Evolutionary conservation across 139 green algal genomes (phyloP), one percentile per base, ranked within the genome.

Genomic region (Micromonas commoda): DNA sequence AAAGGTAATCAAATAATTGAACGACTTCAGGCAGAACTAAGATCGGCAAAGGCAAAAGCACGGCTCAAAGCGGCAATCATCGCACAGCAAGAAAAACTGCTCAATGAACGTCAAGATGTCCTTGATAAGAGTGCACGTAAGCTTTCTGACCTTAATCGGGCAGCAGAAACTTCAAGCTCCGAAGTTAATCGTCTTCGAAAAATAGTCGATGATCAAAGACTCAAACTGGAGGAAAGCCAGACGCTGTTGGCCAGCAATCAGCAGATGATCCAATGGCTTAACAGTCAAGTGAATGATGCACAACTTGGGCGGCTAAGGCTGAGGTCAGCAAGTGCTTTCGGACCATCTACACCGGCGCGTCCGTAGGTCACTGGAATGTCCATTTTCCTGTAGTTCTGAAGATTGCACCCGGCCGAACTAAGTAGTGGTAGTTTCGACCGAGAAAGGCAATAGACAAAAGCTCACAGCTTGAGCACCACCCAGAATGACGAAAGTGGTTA

Each of bases 241-340:
- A 35, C 72, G 80, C 86, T 94, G 84, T 83, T 93, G 80, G 76
- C 91, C 76, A 87, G 84, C 82, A 96, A 95, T 74, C 89, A 97
- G 81, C 87, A 96, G 80, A 96, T 97, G 91, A 96, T 97, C 32
- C 80, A 89, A 0, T 97, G 93, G 93, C 88, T 97, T 5, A 97
- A 97, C 83, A 86, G 88, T 39, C 92, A 93, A 82, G 87, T 95
- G 3, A 96, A 87, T 0, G 88, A 90, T 35, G 88, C 89, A 29
- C 86, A 92, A 83, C 78, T 94, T n/a, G n/a, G n/a, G n/a, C n/a
- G n/a, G n/a, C n/a, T n/a, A n/a, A n/a, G n/a, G n/a, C n/a, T n/a
- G n/a, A n/a, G n/a, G n/a, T n/a, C n/a, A n/a, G n/a, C n/a, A n/a
- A n/a, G n/a, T n/a, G n/a, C n/a, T n/a, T n/a, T n/a, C n/a, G n/a